A percentile compares a stretch with the other conserved stretches of the same genome.
phyloP scores from a whole-genome alignment of 75 land plant species.

The Cunninghamia lanceolata region DNA sequence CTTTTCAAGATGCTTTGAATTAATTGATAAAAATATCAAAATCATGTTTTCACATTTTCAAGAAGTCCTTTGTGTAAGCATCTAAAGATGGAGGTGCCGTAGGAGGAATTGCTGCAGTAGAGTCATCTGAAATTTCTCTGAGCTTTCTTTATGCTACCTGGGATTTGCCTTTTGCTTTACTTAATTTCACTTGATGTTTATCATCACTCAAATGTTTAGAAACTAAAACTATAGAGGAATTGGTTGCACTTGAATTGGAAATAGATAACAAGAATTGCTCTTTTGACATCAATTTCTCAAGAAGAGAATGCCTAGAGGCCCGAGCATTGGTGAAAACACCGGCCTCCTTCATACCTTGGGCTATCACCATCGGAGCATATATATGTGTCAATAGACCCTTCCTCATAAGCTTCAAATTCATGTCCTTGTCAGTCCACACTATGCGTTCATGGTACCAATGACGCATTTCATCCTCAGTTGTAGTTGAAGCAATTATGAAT shows the following conservation, averaged over 20 bases:
- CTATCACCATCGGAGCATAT: slow-evolving; percentile 20
- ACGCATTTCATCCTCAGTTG: slow-evolving; percentile 90
- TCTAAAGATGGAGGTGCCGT: too few relatives aligned
- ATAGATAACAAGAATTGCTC: slow-evolving; percentile 8
- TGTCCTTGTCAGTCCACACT: slow-evolving; percentile 82
- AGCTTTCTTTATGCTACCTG: not conserved
- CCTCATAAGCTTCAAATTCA: slow-evolving; percentile 77
- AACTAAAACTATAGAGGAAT: not conserved
- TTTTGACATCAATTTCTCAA: slow-evolving; percentile 18
- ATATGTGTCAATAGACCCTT: not conserved
- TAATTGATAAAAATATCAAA: not conserved
- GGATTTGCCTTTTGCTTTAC: slow-evolving; percentile 4
- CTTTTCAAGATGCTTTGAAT: not conserved
- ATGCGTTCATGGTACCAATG: slow-evolving; percentile 83
- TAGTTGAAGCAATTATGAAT: slow-evolving; percentile 97
- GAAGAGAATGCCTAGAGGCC: slow-evolving; percentile 21
- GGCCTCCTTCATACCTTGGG: slow-evolving; percentile 35
- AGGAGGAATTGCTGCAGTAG: too few relatives aligned
- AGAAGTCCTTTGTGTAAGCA: too few relatives aligned
- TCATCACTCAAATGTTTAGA: not conserved
- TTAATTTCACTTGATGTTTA: not conserved
- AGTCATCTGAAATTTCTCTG: not conserved
- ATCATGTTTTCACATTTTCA: too few relatives aligned
- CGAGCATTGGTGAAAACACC: slow-evolving; percentile 25
- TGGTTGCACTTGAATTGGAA: not conserved